These are phyloP conservation scores for Alternaria triticina DNA, from an alignment of 2,329 filamentous ascomycete species.

Conservation along the genomic window DNA sequence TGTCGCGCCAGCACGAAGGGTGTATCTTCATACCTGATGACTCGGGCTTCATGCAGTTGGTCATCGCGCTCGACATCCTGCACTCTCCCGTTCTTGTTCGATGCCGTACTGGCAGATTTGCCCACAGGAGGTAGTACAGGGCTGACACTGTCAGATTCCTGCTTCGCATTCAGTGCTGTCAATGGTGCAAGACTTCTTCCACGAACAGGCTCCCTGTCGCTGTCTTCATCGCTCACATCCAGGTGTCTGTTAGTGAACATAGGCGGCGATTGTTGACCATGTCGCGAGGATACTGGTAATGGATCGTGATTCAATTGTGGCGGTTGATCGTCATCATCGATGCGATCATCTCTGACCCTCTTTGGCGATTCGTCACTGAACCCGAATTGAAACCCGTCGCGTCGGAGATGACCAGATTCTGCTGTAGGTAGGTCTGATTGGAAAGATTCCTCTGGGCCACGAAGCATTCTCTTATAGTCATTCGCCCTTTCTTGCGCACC, in stretches of 20 bases:
- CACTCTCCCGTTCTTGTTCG: neutral
- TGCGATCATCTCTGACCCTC: neutral
- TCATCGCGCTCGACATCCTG: neutral
- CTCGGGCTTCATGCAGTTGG: neutral
- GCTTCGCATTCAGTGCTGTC: conserved; percentile 5
- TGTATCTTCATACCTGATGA: neutral
- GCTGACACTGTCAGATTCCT: conserved; percentile 26
- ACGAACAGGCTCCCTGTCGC: conserved; percentile 11
- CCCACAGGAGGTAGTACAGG: conserved; percentile 28
- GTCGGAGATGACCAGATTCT: neutral
- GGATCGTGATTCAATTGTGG: conserved; percentile 32
- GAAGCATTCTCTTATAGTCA: neutral
- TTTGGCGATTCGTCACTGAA: neutral
- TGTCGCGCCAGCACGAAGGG: neutral
- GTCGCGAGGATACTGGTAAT: neutral
- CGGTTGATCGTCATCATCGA: conserved; percentile 26
- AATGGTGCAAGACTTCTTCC: conserved; percentile 5
- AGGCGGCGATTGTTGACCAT: conserved; percentile 12
- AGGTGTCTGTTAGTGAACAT: conserved; percentile 6
- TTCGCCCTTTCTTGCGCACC: neutral
- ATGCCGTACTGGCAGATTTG: conserved; percentile 9
- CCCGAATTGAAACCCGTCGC: neutral
- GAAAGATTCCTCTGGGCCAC: neutral
- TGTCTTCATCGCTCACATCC: conserved; percentile 20
- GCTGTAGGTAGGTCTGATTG: neutral